Evolutionary conservation across 352 stramenopile species (phyloP).

Genomic region (Bremia lactucae): DNA sequence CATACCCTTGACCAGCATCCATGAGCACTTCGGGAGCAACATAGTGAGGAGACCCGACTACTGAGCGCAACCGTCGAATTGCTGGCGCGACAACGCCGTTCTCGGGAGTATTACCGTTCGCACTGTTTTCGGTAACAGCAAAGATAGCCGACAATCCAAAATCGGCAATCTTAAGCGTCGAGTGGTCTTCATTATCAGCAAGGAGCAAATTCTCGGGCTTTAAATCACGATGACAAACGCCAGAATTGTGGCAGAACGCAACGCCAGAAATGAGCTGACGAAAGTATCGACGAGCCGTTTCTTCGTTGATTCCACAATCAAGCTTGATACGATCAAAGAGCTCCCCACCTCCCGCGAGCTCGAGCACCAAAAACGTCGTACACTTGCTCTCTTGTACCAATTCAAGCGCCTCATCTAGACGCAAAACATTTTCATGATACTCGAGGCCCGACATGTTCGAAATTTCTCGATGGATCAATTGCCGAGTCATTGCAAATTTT

Average conservation of each 20-base stretch:
- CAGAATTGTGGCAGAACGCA: slow-evolving; percentile 82
- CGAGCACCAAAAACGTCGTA: slow-evolving; percentile 88
- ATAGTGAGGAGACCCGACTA: slow-evolving; percentile 95
- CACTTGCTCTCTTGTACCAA: slow-evolving; percentile 91
- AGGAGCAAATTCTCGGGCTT: slow-evolving; percentile 94
- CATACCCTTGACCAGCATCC: slow-evolving; percentile 77
- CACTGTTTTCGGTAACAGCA: slow-evolving; percentile 38
- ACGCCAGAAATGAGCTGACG: slow-evolving; percentile 82
- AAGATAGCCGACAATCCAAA: slow-evolving; percentile 90
- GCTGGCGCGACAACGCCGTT: slow-evolving; percentile 16
- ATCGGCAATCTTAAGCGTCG: slow-evolving; percentile 89
- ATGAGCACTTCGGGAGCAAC: slow-evolving; percentile 93
- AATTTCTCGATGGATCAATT: slow-evolving; percentile 91
- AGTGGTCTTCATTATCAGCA: slow-evolving; percentile 75
- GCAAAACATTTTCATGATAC: slow-evolving; percentile 89
- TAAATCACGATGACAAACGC: slow-evolving; percentile 91
- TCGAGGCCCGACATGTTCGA: slow-evolving; percentile 89
- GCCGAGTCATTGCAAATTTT: slow-evolving; percentile 87
- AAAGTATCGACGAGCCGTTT: slow-evolving; percentile 83
- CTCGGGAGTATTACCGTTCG: slow-evolving; percentile 5
- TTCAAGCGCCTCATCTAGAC: slow-evolving; percentile 91
- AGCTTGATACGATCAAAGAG: slow-evolving; percentile 91
- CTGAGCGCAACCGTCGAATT: slow-evolving; percentile 82
- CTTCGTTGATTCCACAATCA: slow-evolving; percentile 79
- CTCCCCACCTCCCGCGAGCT: slow-evolving; percentile 85